Evolutionary conservation across 1,139 yeast species (phyloP), one percentile per base, ranked within the genome.

Genomic region (Suhomyces bribrorum): DNA sequence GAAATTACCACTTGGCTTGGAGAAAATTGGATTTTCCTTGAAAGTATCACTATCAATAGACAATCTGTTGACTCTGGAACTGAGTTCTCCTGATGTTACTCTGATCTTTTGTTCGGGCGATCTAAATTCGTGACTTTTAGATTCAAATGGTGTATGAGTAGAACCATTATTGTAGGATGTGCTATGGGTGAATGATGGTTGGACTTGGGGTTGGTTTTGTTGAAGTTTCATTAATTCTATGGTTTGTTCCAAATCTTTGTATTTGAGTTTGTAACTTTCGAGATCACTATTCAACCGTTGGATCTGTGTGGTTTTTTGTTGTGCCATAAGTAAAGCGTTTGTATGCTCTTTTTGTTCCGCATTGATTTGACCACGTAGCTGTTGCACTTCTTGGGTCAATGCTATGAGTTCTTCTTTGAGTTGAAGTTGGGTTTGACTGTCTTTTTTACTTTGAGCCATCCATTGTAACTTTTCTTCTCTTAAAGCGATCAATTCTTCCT

Each of bases 271-370:
- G 7, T 79, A 65, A 36, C 69, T 72, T 33, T 82, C 88, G 34
- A 80, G 59, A 48, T 85, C 92, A 34, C 81, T 75, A 36, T 68
- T 74, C 14, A 79, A 65, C 32, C 90, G 63, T 26, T 73, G 67
- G 5, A 84, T 62, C 52, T 81, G 88, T 0, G 85, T 77, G 37
- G 84, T 92, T 47, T 79, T 81, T 31, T 85, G 80, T 55, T 83
- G 82, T 20, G 78, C 59, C 43, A 73, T 68, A 47, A 82, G 65
- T 27, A 69, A 64, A 36, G 75, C 73, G 34, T 68, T 69, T 2
- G 83, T 77, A 33, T 73, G 72, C 38, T 77, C 83, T 39, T 71
- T 77, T 40, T 66, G 62, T 24, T 62, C 54, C 46, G 59, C 65
- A 48, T 63, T 82, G 33, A 60, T 54, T 54, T 50, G 46, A 1